These are phyloP conservation scores for Leccinum disarticulatum DNA, from an alignment of 768 basidiomycete genomes.

Conservation along the genomic window DNA sequence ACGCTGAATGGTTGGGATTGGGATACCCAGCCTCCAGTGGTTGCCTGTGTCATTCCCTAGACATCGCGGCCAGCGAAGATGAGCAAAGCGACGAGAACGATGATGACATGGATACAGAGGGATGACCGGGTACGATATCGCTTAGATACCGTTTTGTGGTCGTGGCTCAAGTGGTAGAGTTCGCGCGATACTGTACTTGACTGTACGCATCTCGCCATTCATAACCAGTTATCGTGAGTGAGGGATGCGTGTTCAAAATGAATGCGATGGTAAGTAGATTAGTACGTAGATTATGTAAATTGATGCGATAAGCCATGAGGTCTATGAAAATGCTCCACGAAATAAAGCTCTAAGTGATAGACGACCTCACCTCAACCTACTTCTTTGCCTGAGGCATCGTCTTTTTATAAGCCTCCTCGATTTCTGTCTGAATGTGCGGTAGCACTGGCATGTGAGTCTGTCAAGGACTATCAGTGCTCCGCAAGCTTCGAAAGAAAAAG, in stretches of 20 bases:
- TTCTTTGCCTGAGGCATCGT: constrained; percentile 68
- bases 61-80: no score
- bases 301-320: constrained; percentile 6
- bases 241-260: constrained; percentile 3
- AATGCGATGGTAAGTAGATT: constrained; percentile 9
- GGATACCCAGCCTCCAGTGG: no score
- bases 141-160: no score
- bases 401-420: constrained; percentile 85
- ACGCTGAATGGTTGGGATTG: no score
- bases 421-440: constrained; percentile 83
- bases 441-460: constrained; percentile 82
- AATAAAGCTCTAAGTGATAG: constrained; percentile 18
- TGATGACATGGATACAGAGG: no score
- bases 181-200: no score
- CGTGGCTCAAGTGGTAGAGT: no score
- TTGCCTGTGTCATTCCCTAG: no score
- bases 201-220: neutral
- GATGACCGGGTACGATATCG: no score
- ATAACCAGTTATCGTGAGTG: neutral
- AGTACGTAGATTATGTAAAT: constrained; percentile 12
- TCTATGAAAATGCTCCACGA: neutral
- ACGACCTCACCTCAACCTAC: constrained; percentile 38
- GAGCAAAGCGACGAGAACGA: no score
- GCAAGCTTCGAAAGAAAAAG: neutral
- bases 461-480: neutral